Evolutionary conservation across 2,329 filamentous ascomycete genomes (phyloP).

Genomic region (Apiospora koreana): DNA sequence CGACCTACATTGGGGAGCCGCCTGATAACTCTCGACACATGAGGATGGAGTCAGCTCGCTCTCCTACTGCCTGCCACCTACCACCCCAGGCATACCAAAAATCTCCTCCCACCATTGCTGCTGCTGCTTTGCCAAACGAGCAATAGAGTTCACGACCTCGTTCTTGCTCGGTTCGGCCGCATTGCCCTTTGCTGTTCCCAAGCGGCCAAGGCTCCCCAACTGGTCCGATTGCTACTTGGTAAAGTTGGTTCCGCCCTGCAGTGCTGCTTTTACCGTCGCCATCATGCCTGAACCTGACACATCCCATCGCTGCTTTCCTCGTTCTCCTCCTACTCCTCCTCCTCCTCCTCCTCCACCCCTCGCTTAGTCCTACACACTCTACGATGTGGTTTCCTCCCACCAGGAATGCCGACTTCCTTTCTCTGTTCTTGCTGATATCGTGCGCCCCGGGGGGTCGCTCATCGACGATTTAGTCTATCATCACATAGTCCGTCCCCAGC

Average conservation of each 20-base stretch:
- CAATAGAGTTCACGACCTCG: not conserved
- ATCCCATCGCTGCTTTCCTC: not conserved
- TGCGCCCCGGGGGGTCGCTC: not conserved
- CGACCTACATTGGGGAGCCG: constrained; percentile 12
- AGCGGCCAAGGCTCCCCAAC: not conserved
- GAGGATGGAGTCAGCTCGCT: not conserved
- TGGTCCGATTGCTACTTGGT: not conserved
- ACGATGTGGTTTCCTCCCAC: not conserved
- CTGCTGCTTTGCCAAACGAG: not conserved
- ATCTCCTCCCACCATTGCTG: not conserved
- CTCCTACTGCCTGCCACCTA: too few species aligned
- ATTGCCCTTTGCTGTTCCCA: not conserved
- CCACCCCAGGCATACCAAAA: too few species aligned
- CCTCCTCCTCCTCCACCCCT: not conserved
- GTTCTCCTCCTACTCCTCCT: not conserved
- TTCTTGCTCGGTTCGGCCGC: not conserved
- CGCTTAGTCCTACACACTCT: constrained; percentile 9
- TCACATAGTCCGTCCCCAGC: not conserved
- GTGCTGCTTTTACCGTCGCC: not conserved
- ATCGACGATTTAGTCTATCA: constrained; percentile 7
- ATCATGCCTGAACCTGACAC: constrained; percentile 4
- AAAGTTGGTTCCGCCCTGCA: not conserved
- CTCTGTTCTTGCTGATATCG: not conserved
- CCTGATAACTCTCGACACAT: constrained; percentile 14
- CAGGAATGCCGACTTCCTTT: not conserved